Evolutionary conservation across 495 filamentous ascomycete genomes (phyloP).

Genomic region (Saxophila tyrrhenica): DNA sequence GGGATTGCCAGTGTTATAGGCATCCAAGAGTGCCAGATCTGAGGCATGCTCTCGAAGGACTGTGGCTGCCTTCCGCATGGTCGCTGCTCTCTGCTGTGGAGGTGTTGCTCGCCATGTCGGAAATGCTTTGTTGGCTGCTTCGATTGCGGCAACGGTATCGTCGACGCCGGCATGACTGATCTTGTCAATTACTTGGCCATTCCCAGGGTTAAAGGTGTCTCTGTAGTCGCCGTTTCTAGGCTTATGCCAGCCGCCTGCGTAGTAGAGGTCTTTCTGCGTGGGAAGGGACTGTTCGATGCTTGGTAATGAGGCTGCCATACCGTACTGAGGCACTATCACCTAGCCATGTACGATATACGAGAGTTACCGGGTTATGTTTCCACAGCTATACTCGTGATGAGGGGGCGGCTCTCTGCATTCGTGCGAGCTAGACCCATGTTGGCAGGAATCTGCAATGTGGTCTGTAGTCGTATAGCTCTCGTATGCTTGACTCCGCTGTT

Average conservation of each 20-base stretch:
- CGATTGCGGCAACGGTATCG: conserved; percentile 11
- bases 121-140: conserved; percentile 14
- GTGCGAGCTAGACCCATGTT: too few species aligned
- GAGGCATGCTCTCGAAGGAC: conserved; percentile 14
- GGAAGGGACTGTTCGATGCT: conserved; percentile 5
- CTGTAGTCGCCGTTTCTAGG: neutral
- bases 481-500: too few species aligned
- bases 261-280: conserved; percentile 8
- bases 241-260: conserved; percentile 5
- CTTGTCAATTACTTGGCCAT: conserved; percentile 11
- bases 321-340: too few species aligned
- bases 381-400: too few species aligned
- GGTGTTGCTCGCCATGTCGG: conserved; percentile 11
- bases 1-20: conserved; percentile 18
- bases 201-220: conserved; percentile 17
- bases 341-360: too few species aligned
- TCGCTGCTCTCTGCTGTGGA: conserved; percentile 3
- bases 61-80: conserved; percentile 7
- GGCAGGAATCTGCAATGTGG: too few species aligned
- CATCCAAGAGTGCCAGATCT: conserved; percentile 16
- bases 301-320: conserved; percentile 4
- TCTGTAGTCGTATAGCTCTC: too few species aligned
- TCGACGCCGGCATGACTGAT: conserved; percentile 6
- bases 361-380: too few species aligned
- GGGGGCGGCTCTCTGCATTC: too few species aligned